These are phyloP conservation scores for Baudoinia panamericana DNA, from an alignment of 495 filamentous ascomycete species.

Conservation along the genomic window DNA sequence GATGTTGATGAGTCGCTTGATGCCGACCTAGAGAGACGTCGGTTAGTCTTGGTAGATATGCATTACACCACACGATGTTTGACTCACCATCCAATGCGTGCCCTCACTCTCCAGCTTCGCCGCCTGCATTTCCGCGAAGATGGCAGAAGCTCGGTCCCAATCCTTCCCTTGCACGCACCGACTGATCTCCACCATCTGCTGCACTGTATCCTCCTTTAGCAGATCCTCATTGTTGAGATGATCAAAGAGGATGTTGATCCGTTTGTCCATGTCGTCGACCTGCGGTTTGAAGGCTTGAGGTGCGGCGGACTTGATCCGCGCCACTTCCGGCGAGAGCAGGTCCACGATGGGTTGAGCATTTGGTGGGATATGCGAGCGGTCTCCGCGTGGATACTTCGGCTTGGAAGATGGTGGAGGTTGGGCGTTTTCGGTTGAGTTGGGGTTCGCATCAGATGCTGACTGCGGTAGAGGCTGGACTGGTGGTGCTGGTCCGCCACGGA, in stretches of 20 bases:
- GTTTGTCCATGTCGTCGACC: constrained; percentile 84
- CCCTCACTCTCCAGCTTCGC: constrained; percentile 68
- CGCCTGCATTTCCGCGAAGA: constrained; percentile 72
- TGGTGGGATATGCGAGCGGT: constrained; percentile 77
- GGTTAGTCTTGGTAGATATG: too few species aligned
- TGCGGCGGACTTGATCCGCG: constrained; percentile 70
- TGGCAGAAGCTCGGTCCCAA: constrained; percentile 57
- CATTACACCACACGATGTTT: too few species aligned
- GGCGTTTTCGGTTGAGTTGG: neutral
- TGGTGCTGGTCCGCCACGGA: constrained; percentile 1
- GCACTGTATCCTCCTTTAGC: constrained; percentile 66
- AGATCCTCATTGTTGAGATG: constrained; percentile 93
- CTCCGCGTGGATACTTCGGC: constrained; percentile 38
- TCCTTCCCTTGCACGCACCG: constrained; percentile 54
- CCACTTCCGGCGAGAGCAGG: constrained; percentile 70
- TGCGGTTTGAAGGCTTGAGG: constrained; percentile 69
- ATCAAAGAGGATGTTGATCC: constrained; percentile 82
- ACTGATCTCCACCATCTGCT: constrained; percentile 53
- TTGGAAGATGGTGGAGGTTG: constrained; percentile 44
- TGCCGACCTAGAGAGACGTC: constrained; percentile 3
- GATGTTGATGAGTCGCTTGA: constrained; percentile 12
- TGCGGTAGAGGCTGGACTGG: constrained; percentile 32
- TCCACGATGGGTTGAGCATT: constrained; percentile 65
- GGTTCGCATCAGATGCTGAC: constrained; percentile 19
- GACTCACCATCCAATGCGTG: constrained; percentile 88